These are phyloP conservation scores for Gamsiella multidivaricata DNA, from an alignment of 192 early-diverging fungal genomes.

Conservation along the genomic window DNA sequence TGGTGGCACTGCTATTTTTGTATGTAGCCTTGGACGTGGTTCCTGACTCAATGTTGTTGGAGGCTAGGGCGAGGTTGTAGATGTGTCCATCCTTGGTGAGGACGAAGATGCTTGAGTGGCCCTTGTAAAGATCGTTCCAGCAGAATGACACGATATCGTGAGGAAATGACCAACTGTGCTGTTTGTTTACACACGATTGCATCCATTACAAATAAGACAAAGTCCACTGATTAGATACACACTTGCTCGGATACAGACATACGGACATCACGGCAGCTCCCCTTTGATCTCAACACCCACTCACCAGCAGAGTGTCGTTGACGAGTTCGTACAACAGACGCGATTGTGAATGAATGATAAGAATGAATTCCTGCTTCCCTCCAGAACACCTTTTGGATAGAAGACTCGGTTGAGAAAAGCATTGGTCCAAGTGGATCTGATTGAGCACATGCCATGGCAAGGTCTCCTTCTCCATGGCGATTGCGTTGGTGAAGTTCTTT, in stretches of 20 bases:
- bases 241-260: too few species aligned
- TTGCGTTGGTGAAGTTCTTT: too few species aligned
- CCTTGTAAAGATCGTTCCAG: slow-evolving; percentile 3
- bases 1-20: neutral
- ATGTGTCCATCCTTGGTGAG: slow-evolving; percentile 23
- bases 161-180: slow-evolving; percentile 29
- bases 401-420: neutral
- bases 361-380: neutral
- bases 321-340: slow-evolving; percentile 9
- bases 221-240: too few species aligned
- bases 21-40: neutral
- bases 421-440: neutral
- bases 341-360: neutral
- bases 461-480: neutral
- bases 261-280: too few species aligned
- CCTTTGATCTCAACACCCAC: too few species aligned
- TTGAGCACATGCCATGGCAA: slow-evolving; percentile 17
- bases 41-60: neutral
- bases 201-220: too few species aligned
- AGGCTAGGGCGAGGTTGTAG: slow-evolving; percentile 17
- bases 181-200: neutral
- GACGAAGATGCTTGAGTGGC: neutral
- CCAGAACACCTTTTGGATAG: neutral
- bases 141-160: slow-evolving; percentile 24
- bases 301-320: slow-evolving; percentile 9